phyloP scores from a whole-genome alignment of 257 asterid species.

The Paulownia fortunei region DNA sequence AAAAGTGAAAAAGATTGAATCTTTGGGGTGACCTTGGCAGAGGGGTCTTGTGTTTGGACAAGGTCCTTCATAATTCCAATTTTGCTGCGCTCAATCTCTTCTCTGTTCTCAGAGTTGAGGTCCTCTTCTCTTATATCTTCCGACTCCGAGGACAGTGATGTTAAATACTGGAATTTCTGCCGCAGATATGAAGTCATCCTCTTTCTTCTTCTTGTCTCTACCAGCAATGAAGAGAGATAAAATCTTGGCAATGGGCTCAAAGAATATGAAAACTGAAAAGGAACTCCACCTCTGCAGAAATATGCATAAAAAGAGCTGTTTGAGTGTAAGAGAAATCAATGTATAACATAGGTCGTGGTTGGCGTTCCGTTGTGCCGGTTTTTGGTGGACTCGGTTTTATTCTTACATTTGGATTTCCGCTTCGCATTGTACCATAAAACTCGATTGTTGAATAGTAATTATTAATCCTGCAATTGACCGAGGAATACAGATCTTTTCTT shows the following conservation, averaged over 20 bases:
- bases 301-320: background rate
- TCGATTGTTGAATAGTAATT: background rate
- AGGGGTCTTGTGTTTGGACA: conserved; percentile 46
- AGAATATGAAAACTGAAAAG: background rate
- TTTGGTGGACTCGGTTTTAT: conserved; percentile 26
- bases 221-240: conserved; percentile 11
- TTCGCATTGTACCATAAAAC: background rate
- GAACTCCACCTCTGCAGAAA: background rate
- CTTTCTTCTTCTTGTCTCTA: conserved; percentile 12
- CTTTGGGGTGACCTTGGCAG: conserved; percentile 48
- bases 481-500: background rate
- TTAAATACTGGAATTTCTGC: conserved; percentile 54
- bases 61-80: conserved; percentile 45
- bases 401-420: conserved; percentile 15
- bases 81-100: conserved; percentile 46
- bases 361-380: background rate
- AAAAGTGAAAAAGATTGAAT: conserved; percentile 23
- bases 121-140: conserved; percentile 36
- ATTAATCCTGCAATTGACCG: conserved; percentile 14
- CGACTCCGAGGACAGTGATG: conserved; percentile 30
- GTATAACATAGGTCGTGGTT: conserved; percentile 4
- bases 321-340: conserved; percentile 12
- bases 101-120: conserved; percentile 26
- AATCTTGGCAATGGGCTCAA: background rate
- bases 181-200: conserved; percentile 75